Evolutionary conservation across 2,329 filamentous ascomycete genomes (phyloP), one percentile per base, ranked within the genome.

Genomic region (Xylaria hypoxylon): DNA sequence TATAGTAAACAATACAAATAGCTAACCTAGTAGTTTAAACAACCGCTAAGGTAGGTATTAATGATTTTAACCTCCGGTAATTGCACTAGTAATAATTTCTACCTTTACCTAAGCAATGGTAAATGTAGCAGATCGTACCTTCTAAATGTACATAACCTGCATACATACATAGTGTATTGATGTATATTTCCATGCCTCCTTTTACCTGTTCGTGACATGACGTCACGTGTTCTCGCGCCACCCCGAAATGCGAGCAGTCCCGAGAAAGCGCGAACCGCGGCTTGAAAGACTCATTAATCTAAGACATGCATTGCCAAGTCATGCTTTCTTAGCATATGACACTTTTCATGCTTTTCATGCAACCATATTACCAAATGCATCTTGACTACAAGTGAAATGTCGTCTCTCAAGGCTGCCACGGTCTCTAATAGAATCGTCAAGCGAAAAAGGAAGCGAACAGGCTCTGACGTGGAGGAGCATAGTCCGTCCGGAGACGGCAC

Each of bases 321-420:
- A 47, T 42, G 10, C 22, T 19, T 17, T 35, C 17, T 42, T 47
- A 11, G 42, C 28, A 40, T 1, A 64, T 31, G 40, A n/a, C 35
- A 15, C 17, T 52, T 50, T 64, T 13, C 17, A 42, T 6, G 35
- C 17, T 52, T 50, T 64, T 13, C 17, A 42, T 6, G 35, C 26
- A 47, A 22, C 24, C 31, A 42, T n/a, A 22, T 45, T 24, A 31
- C 58, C 64, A 56, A 57, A 76, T 77, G 74, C 72, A 74, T 71
- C 69, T 75, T 56, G 72, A 74, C 47, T 72, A 73, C 45, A 72
- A 68, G 62, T 75, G 69, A 75, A 26, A 84, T 84, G 82, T 77
- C 80, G 71, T 80, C 80, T 70, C 72, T 84, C 31, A 80, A 84
- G 74, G 83, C 82, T 61, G 81, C 81, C 8, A 83, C 83, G 5